Conservation (phyloP, 805 yeast species). For the Debaryomyces tyrocola region DNA sequence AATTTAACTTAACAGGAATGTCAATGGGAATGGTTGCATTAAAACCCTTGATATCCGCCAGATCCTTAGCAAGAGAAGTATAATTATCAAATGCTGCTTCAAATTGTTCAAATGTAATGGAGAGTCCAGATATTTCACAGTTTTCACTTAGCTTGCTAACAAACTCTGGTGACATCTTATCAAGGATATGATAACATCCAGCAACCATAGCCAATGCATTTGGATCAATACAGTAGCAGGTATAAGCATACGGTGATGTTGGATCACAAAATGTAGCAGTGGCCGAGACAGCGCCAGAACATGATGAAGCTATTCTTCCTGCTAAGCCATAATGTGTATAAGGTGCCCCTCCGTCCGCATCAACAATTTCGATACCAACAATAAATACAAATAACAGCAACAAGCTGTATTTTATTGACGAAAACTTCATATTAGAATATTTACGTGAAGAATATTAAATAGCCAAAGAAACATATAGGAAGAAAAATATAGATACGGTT, state of each 20-base stretch:
- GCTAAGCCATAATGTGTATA: not conserved
- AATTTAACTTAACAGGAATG: conserved; percentile 27
- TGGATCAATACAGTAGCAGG: conserved; percentile 18
- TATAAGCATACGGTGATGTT: conserved; percentile 12
- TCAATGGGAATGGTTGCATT: conserved; percentile 18
- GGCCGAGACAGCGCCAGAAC: not conserved
- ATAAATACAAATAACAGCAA: too few relatives aligned
- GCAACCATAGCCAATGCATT: conserved; percentile 30
- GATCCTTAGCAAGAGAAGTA: conserved; percentile 12
- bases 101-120: conserved; percentile 17
- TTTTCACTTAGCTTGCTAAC: conserved; percentile 11
- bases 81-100: conserved; percentile 14
- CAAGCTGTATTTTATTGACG: too few relatives aligned
- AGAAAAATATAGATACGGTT: too few relatives aligned
- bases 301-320: not conserved
- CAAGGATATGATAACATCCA: conserved; percentile 21
- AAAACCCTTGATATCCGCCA: conserved; percentile 20
- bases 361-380: not conserved
- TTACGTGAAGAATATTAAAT: too few relatives aligned
- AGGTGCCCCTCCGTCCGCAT: not conserved
- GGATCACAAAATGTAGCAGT: not conserved
- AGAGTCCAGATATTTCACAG: conserved; percentile 21
- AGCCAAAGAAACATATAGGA: too few relatives aligned
- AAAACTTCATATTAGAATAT: too few relatives aligned
- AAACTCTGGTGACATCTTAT: conserved; percentile 8